Conservation (phyloP, 2,329 filamentous ascomycete genomes). For the Cladosporium austrohemisphaericum region DNA sequence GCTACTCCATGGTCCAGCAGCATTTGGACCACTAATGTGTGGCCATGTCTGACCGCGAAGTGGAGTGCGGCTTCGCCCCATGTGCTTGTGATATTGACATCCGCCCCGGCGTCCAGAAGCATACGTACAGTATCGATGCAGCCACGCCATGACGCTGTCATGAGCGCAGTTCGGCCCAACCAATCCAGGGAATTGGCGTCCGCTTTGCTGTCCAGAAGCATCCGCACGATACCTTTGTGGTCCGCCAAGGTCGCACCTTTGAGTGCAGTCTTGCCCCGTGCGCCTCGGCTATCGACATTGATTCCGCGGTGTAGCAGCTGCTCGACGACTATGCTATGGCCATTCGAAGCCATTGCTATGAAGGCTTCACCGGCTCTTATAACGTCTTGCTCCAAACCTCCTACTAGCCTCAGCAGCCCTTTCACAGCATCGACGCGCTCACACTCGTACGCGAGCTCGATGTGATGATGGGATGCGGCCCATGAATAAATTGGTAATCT, state of each 20-base stretch:
- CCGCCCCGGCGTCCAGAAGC: too few species aligned
- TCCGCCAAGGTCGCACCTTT: constrained; percentile 1
- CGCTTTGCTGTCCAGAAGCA: constrained; percentile 23
- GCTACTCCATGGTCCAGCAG: constrained; percentile 22
- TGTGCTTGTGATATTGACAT: constrained; percentile 21
- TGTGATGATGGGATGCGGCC: too few species aligned
- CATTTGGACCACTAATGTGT: constrained; percentile 11
- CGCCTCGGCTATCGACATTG: neutral
- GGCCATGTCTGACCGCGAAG: constrained; percentile 2
- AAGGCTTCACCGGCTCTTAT: neutral
- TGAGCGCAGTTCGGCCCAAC: too few species aligned
- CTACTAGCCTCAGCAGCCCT: neutral
- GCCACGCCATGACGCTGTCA: too few species aligned
- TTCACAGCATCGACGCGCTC: neutral
- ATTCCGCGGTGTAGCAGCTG: neutral
- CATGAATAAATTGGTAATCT: too few species aligned
- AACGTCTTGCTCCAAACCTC: neutral
- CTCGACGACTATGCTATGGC: neutral
- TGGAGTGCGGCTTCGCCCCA: constrained; percentile 18
- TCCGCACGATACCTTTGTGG: constrained; percentile 18
- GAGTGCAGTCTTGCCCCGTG: constrained; percentile 1
- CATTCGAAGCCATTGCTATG: neutral
- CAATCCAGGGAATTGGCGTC: too few species aligned
- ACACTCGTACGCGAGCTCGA: neutral
- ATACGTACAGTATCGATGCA: too few species aligned